These are phyloP conservation scores for Vigna trinervia DNA, from an alignment of 306 rosid genomes.

Conservation along the genomic window DNA sequence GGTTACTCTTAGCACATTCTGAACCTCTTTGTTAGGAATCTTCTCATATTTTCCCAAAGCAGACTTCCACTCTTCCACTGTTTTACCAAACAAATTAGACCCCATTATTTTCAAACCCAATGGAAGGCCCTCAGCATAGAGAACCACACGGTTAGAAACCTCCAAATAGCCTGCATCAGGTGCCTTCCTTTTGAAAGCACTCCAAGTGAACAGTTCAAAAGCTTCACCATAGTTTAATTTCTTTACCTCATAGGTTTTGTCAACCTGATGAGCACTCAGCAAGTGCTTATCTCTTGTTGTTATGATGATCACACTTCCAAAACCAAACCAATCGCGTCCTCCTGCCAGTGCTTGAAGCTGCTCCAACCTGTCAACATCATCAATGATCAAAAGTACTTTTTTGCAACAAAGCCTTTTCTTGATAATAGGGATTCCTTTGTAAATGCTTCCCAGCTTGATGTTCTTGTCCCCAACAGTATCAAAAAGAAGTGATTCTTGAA, in stretches of 20 bases:
- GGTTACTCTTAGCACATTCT: conserved; percentile 42
- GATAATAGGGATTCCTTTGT: conserved; percentile 52
- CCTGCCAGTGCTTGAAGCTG: conserved; percentile 53
- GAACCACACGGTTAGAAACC: conserved; percentile 44
- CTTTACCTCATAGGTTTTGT: conserved; percentile 41
- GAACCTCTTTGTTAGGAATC: conserved; percentile 46
- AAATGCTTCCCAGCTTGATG: conserved; percentile 44
- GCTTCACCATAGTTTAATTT: conserved; percentile 35
- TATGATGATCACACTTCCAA: conserved; percentile 49
- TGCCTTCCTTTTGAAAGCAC: conserved; percentile 49
- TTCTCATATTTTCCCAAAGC: conserved; percentile 39
- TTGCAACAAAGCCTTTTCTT: conserved; percentile 44
- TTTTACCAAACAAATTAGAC: conserved; percentile 35
- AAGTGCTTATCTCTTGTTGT: conserved; percentile 53
- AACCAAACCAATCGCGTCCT: conserved; percentile 53
- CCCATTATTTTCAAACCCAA: conserved; percentile 54
- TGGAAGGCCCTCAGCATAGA: conserved; percentile 53
- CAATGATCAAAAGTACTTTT: conserved; percentile 47
- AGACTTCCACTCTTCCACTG: conserved; percentile 44
- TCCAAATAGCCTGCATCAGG: conserved; percentile 29
- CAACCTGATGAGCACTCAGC: conserved; percentile 42
- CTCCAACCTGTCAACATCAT: conserved; percentile 50
- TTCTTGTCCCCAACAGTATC: conserved; percentile 28
- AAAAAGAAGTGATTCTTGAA: conserved; percentile 43
- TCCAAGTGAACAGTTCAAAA: conserved; percentile 47